phyloP scores from a whole-genome alignment of 345 rosid genomes.

The Camelina laxa region DNA sequence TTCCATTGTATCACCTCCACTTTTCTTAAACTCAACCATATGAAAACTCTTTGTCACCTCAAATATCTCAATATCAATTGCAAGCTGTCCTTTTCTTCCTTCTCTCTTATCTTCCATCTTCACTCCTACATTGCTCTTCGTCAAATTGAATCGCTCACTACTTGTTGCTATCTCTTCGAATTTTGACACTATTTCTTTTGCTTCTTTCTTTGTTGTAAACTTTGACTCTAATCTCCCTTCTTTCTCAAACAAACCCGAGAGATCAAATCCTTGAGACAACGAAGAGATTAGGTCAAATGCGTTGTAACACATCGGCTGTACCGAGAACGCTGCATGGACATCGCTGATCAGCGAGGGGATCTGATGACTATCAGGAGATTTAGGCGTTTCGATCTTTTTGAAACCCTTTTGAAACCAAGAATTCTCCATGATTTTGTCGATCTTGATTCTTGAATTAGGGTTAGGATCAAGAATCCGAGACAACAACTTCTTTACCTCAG shows the following conservation, averaged over 20 bases:
- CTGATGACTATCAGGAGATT: conserved; percentile 41
- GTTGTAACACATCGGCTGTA: conserved; percentile 57
- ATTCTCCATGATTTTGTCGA: conserved; percentile 62
- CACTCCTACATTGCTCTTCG: conserved; percentile 61
- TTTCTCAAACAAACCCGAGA: conserved; percentile 76
- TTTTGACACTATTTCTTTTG: conserved; percentile 68
- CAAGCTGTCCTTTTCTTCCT: conserved; percentile 88
- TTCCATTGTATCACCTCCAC: conserved; percentile 79
- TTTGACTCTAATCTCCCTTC: conserved; percentile 48
- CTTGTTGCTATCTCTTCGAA: conserved; percentile 69
- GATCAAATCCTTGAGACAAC: conserved; percentile 73
- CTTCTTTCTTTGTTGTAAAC: conserved; percentile 64
- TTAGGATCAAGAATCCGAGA: conserved; percentile 72
- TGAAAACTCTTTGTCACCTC: conserved; percentile 75
- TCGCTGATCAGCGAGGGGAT: conserved; percentile 46
- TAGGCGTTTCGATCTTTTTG: conserved; percentile 53
- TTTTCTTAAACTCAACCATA: conserved; percentile 79
- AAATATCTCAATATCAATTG: conserved; percentile 71
- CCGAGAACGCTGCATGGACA: conserved; percentile 52
- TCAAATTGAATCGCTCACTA: conserved; percentile 55
- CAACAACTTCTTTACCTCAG: conserved; percentile 70
- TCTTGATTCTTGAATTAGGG: conserved; percentile 63
- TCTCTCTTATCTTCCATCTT: conserved; percentile 62
- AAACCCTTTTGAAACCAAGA: conserved; percentile 74
- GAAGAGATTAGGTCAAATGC: conserved; percentile 88